Base-by-base conservation (phyloP, 2,329 filamentous ascomycete genomes). In the Nannizziopsis arthrosporioides region DNA sequence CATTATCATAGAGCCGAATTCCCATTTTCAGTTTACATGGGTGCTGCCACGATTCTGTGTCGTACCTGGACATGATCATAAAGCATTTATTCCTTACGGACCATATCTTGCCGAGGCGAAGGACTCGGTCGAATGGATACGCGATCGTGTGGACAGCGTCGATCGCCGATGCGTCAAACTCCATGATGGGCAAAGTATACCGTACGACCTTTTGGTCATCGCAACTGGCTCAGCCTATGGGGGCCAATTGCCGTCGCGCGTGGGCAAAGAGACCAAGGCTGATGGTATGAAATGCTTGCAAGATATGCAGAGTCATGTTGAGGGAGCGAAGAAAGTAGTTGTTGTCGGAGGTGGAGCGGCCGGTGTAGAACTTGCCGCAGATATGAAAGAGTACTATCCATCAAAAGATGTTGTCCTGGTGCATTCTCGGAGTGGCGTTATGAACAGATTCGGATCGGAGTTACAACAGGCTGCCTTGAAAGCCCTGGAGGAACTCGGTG, bases 301-400 rank as follows among this genome's bases (percentile, higher is more conserved):
- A 38, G 57, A 57, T 2, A 68, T 76, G 58, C 76, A 78, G 59
- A 53, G 55, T 0, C 61, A 61, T 2, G 71, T 80, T 43, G 64
- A 64, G 36, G 54, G 57, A 0, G 69, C 73, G 1, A 58, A 73
- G 45, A 67, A 59, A 22, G 71, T 75, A 51, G 68, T 72, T 5
- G 63, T 43, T 51, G 31, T 52, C 53, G 42, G 51, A 51, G 36
- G 54, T 53, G 48, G 83, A 44, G 85, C 85, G 4, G 85, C 89
- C 1, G 85, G 85, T 7, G 81, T 89, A 47, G 85, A 90, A 62
- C 86, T 90, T 73, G 84, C 85, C 0, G 78, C 82, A 1, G 85
- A 92, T 67, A 69, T 89, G 46, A 89, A 88, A 64, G 63, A 76
- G 41, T 68, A 80, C 19, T 73, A 81, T 52, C 84, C 85, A 0